phyloP scores from a whole-genome alignment of 306 rosid genomes.

The Cajanus cajan region DNA sequence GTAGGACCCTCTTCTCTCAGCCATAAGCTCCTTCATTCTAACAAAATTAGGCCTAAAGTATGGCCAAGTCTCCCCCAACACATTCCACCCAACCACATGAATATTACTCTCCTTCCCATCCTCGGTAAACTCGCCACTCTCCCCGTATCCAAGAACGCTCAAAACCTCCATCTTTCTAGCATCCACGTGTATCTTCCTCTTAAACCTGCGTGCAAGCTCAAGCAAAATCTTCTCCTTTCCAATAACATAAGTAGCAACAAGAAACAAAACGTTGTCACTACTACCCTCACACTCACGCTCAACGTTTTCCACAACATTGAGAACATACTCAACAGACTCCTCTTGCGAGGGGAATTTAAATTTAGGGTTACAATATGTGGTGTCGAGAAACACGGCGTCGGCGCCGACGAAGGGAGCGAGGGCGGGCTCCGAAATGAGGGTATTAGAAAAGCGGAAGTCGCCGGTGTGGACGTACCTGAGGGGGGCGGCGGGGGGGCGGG shows the following conservation, averaged over 20 bases:
- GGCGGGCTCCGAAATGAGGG: slow-evolving; percentile 46
- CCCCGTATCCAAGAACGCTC: slow-evolving; percentile 66
- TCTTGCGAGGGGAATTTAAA: slow-evolving; percentile 72
- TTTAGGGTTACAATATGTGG: slow-evolving; percentile 83
- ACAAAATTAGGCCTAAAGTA: slow-evolving; percentile 89
- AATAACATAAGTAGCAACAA: slow-evolving; percentile 87
- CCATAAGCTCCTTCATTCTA: slow-evolving; percentile 75
- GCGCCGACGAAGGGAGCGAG: slow-evolving; percentile 53
- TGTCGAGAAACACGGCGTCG: slow-evolving; percentile 77
- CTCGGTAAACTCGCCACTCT: slow-evolving; percentile 65
- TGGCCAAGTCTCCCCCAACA: slow-evolving; percentile 97
- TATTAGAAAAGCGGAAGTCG: slow-evolving; percentile 65
- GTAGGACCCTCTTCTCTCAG: slow-evolving; percentile 57
- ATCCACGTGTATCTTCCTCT: slow-evolving; percentile 68
- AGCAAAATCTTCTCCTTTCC: slow-evolving; percentile 92
- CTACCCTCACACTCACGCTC: slow-evolving; percentile 38
- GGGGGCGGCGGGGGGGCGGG: slow-evolving; percentile 20
- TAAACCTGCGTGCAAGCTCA: slow-evolving; percentile 63
- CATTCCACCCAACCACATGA: slow-evolving; percentile 96
- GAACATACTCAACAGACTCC: slow-evolving; percentile 71
- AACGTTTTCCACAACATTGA: slow-evolving; percentile 39
- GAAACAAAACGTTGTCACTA: slow-evolving; percentile 59
- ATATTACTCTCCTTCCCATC: slow-evolving; percentile 65
- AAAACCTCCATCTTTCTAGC: slow-evolving; percentile 72
- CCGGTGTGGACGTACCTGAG: slow-evolving; percentile 85